phyloP scores from a whole-genome alignment of 2,329 filamentous ascomycete genomes.

The Dactylellina leptospora region DNA sequence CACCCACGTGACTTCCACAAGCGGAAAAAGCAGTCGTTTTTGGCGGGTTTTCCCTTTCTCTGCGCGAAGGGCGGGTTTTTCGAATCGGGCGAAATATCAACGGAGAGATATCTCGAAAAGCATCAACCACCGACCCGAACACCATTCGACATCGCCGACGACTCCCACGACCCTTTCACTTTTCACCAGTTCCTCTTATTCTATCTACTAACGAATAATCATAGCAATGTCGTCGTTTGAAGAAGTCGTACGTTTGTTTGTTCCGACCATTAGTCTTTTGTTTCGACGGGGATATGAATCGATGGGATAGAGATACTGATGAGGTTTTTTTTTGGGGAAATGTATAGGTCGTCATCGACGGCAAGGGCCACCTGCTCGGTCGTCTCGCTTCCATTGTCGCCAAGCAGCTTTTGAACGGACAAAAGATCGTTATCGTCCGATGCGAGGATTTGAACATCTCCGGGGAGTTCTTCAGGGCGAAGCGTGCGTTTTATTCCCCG shows the following conservation, averaged over 20 bases:
- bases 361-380: slow-evolving; percentile 99
- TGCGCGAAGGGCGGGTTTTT: slow-evolving; percentile 2
- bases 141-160: slow-evolving; percentile 17
- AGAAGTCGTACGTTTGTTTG: slow-evolving; percentile 45
- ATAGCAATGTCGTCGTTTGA: slow-evolving; percentile 52
- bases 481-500: slow-evolving; percentile 79
- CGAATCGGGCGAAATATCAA: slow-evolving; percentile 5
- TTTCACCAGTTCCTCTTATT: slow-evolving; percentile 5
- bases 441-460: slow-evolving; percentile 99
- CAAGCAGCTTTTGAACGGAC: slow-evolving; percentile 98
- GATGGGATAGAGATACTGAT: slow-evolving; percentile 29
- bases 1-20: slow-evolving; percentile 24
- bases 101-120: not conserved
- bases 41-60: not conserved
- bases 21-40: slow-evolving; percentile 31
- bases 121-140: not conserved
- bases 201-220: slow-evolving; percentile 21
- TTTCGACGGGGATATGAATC: not conserved
- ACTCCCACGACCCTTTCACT: not conserved
- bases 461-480: slow-evolving; percentile 99
- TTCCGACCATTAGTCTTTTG: slow-evolving; percentile 8
- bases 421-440: slow-evolving; percentile 99
- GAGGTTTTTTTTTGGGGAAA: slow-evolving; percentile 45
- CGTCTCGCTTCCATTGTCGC: slow-evolving; percentile 97
- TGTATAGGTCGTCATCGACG: slow-evolving; percentile 92